Base-by-base conservation (phyloP, 352 stramenopile genomes). In the Pythium biforme region DNA sequence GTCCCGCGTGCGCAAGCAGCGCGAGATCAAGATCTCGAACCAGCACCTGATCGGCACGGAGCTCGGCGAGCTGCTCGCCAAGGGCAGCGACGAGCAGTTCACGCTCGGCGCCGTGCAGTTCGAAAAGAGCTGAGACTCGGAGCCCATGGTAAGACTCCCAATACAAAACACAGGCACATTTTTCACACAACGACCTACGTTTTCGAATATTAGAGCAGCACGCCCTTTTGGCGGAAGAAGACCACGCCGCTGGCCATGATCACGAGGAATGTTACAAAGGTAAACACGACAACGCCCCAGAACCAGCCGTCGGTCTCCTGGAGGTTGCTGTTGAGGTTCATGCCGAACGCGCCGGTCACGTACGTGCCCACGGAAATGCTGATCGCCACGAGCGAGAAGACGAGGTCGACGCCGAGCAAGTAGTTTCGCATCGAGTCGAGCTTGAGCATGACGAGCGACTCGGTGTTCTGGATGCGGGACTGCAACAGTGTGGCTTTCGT, bases 11-110 rank as follows among this genome's bases (percentile, higher is more conserved):
- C 79, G 82, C 46, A 93, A 93, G 69, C 83, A 92, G 60, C 83
- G 86, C 41, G 81, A 95, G 59, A 95, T 95, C 62, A 95, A 95
- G 71, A 93, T 95, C 52, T 91, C 83, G 9, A 95, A 95, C 72
- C 82, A 92, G 65, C 86, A 95, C 72, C 75, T 95, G 37, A 91
- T 92, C 59, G 86, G 83, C 67, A 95, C 86, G 25, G 88, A 91
- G 50, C 83, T 95, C 20, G 86, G 86, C 27, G 81, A 95, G 68
- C 80, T 92, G 54, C 72, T 95, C 45, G 80, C 86, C 17, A 91
- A 91, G 68, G 86, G 86, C 34, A 68, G 76, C 26, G 75, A 88
- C 59, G 84, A 90, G 41, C 72, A 88, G 41, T 94, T 94, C 43
- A 92, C 83, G 27, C 82, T 95, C 66, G 86, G 86, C 64, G 83